Conservation (phyloP, 805 yeast genomes). For the Monosporozyma aquatica region DNA sequence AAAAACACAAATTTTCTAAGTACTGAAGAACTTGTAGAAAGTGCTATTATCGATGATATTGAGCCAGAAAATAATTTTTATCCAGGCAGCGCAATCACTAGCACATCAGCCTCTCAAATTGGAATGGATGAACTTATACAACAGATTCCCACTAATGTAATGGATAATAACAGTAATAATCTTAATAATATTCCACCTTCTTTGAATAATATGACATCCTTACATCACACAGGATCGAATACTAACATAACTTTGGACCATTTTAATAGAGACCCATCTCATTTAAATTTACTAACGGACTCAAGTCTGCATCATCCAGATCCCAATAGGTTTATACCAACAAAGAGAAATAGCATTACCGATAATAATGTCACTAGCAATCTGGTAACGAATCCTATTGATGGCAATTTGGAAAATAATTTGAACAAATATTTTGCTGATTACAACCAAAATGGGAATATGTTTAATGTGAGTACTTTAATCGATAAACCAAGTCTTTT, state of each 20-base stretch:
- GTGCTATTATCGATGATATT: slow-evolving; percentile 44
- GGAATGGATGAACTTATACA: slow-evolving; percentile 9
- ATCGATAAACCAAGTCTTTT: slow-evolving; percentile 26
- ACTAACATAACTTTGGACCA: not conserved
- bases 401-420: not conserved
- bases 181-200: not conserved
- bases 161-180: not conserved
- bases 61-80: slow-evolving; percentile 22
- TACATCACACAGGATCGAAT: not conserved
- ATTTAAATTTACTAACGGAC: not conserved
- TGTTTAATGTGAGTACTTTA: slow-evolving; percentile 22
- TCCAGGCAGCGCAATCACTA: not conserved
- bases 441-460: not conserved
- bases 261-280: not conserved
- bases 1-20: slow-evolving; percentile 42
- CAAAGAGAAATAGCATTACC: not conserved
- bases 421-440: slow-evolving; percentile 7
- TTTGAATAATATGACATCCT: not conserved
- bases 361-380: too few relatives aligned
- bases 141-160: not conserved
- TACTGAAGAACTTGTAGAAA: slow-evolving; percentile 51
- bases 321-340: not conserved
- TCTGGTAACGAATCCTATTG: not conserved
- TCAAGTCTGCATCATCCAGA: not conserved
- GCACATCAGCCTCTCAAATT: slow-evolving; percentile 5